Evolutionary conservation across 768 basidiomycete genomes (phyloP).

Genomic region (Lactarius vividus): DNA sequence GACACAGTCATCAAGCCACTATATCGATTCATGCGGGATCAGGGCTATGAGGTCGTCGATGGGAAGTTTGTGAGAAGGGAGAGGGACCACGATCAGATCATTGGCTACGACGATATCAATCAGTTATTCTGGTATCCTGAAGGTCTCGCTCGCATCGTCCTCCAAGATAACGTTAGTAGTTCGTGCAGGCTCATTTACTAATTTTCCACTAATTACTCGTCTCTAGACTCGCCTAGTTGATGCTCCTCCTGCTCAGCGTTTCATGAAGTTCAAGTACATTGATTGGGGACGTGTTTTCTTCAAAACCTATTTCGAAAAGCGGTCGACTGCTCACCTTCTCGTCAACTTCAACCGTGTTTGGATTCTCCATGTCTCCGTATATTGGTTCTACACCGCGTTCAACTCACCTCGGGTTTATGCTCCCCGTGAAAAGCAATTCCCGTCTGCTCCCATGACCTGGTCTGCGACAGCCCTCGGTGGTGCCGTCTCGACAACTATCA

Average conservation of each 20-base stretch:
- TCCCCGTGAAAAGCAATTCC: conserved; percentile 57
- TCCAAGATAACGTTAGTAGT: conserved; percentile 77
- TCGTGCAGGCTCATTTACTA: conserved; percentile 7
- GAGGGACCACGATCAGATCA: conserved; percentile 91
- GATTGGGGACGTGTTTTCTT: conserved; percentile 97
- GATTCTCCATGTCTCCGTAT: conserved; percentile 92
- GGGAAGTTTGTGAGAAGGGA: conserved; percentile 94
- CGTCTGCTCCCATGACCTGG: conserved; percentile 91
- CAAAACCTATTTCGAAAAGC: conserved; percentile 98
- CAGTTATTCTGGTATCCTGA: conserved; percentile 99
- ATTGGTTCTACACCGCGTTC: conserved; percentile 98
- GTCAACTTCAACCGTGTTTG: conserved; percentile 99
- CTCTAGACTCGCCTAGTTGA: conserved; percentile 86
- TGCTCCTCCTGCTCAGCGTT: conserved; percentile 87
- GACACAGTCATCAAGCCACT: conserved; percentile 90
- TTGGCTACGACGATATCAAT: conserved; percentile 99
- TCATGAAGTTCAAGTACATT: conserved; percentile 85
- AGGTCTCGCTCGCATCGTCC: conserved; percentile 88
- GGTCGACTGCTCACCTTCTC: conserved; percentile 86
- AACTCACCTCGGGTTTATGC: conserved; percentile 93
- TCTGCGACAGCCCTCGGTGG: conserved; percentile 95
- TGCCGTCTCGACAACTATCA: conserved; percentile 88
- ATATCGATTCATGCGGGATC: conserved; percentile 94
- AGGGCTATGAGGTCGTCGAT: conserved; percentile 93
- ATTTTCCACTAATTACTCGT: conserved; percentile 7